Evolutionary conservation across 2,329 filamentous ascomycete species (phyloP), one percentile per base, ranked within the genome.

Genomic region (Fusarium oxysporum): DNA sequence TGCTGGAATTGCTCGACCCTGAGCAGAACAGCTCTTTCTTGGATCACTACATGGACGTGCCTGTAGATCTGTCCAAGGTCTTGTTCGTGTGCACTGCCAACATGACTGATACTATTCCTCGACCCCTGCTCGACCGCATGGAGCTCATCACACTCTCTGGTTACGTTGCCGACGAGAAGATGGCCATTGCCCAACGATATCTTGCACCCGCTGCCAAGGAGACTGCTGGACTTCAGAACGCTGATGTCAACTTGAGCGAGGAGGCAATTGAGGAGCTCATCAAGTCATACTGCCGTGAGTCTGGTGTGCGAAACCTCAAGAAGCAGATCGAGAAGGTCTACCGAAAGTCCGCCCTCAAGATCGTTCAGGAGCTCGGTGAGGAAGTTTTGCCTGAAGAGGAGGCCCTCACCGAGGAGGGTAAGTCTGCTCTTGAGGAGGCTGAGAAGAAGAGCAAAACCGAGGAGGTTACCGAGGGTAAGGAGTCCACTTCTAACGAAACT

Each of bases 271-370:
- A 96, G 78, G 96, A 99, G 83, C 88, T 99, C 48, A 99, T 99
- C 86, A 98, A 98, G 85, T 97, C 94, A 30, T 99, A 99, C 85
- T 98, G 95, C 84, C 93, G 96, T 47, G 96, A 99, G 83, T 97
- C 95, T 47, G 96, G 96, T 77, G 97, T 99, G 13, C 92, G 96
- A 74, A 99, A 99, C 80, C 85, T 99, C 69, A 99, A 99, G 89
- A 98, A 99, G 86, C 96, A 98, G 82, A 99, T 99, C 70, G 96
- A 99, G 82, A 99, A 99, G 86, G 94, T 99, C 6, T 99, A 98
- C 84, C 92, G 96, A 65, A 99, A 99, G 83, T 95, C 96, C 19
- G 97, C 96, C 1, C 87, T 99, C 70, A 98, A 98, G 84, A 99
- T 99, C 75, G 96, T 99, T 17, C 93, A 96, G 80, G 95, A 98